Evolutionary conservation across 208 protist genomes (phyloP), one percentile per base, ranked within the genome.

Genomic region (Trypanosoma theileri): DNA sequence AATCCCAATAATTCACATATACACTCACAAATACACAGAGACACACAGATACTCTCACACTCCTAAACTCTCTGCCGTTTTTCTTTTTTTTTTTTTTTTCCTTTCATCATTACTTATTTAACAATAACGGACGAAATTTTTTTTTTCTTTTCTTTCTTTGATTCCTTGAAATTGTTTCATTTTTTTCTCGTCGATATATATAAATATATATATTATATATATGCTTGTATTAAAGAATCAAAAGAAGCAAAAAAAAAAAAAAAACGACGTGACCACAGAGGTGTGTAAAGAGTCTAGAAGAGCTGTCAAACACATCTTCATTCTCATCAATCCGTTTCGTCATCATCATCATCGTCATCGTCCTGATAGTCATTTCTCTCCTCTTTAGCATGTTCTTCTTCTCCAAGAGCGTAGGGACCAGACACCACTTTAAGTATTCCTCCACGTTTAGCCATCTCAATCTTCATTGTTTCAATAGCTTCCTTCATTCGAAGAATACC

Each of bases 381-480:
- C 17, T 89, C 76, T 22, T 78, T 82, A 31, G 82, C 65, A 31
- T 88, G 62, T 48, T 77, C 71, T 50, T 90, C 72, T n/a, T 72
- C 67, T 44, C 81, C 84, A 53, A 97, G 80, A 40, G 80, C 85
- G 61, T 92, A 91, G 17, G 94, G 89, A 42, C 81, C 77, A n/a
- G 69, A 81, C 44, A 96, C 83, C 57, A 98, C 80, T 64, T 92
- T 95, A 44, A 98, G 69, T 35, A 86, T 73, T 19, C 95, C 96
- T 7, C 89, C 85, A 24, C 87, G 89, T 54, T 88, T 86, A 26
- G 94, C 92, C 51, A 98, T 95, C 55, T 94, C 92, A 17, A 82
- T 66, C 31, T 86, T 85, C 71, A 99, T 88, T 10, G 82, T 71
- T 10, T 98, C 95, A 54, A 98, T 96, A 22, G 91, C 92, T 24